These are phyloP conservation scores for Stagonosporopsis vannaccii DNA, from an alignment of 2,329 filamentous ascomycete species.

Conservation along the genomic window DNA sequence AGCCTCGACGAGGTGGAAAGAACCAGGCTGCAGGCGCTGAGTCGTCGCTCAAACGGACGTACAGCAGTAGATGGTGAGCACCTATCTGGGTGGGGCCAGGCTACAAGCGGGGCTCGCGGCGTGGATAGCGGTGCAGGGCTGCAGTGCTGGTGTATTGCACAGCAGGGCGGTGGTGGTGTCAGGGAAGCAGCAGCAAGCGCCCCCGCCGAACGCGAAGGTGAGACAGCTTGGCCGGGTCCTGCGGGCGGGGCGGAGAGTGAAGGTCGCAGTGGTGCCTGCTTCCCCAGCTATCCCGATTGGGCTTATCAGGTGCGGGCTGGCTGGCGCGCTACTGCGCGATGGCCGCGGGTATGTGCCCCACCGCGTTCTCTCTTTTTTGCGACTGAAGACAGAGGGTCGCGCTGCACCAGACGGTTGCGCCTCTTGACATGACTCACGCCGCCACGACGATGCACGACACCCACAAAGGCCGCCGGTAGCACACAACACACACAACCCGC, in stretches of 20 bases:
- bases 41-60: not conserved
- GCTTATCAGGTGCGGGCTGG: constrained; percentile 24
- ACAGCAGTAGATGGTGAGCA: not conserved
- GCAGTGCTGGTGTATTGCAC: constrained; percentile 2
- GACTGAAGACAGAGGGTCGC: constrained; percentile 20
- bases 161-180: not conserved
- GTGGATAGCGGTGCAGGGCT: constrained; percentile 1
- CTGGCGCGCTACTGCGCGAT: constrained; percentile 11
- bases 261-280: constrained; percentile 22
- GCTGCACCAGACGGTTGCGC: constrained; percentile 11
- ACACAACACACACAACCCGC: constrained; percentile 2
- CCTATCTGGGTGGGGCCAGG: constrained; percentile 9
- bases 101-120: constrained; percentile 15
- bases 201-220: constrained; percentile 3
- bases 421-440: constrained; percentile 32
- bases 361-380: constrained; percentile 22
- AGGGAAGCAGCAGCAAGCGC: not conserved
- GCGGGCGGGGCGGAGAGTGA: constrained; percentile 6
- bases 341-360: constrained; percentile 29
- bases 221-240: constrained; percentile 5
- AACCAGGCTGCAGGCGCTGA: not conserved
- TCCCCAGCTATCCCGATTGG: constrained; percentile 17
- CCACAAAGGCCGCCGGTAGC: constrained; percentile 24
- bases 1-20: not conserved
- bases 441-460: constrained; percentile 28